phyloP scores from a whole-genome alignment of 169 alveolate genomes.

The Perkinsus chesapeaki region DNA sequence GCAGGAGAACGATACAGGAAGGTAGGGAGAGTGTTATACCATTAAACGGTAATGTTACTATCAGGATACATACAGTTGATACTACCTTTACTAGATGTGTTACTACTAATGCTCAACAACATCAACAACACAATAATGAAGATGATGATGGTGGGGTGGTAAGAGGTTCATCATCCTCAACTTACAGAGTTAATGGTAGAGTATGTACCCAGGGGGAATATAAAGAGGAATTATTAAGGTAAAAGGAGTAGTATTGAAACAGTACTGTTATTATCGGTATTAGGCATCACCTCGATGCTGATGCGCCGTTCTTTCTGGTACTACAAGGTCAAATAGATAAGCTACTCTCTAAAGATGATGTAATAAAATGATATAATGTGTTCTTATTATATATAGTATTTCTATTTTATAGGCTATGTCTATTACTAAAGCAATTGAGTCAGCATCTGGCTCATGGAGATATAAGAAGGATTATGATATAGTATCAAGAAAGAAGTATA shows the following conservation, averaged over 20 bases:
- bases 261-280: neutral
- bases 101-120: neutral
- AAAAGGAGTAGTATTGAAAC: neutral
- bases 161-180: neutral
- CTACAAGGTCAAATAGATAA: neutral
- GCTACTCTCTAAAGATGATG: neutral
- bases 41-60: neutral
- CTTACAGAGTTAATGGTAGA: neutral
- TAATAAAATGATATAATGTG: neutral
- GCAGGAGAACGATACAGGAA: neutral
- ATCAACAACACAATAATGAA: neutral
- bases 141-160: neutral
- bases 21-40: neutral
- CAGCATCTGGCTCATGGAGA: neutral
- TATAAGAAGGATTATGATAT: neutral
- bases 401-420: neutral
- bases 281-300: neutral
- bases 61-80: neutral
- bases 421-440: neutral
- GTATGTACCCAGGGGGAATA: neutral
- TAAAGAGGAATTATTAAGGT: neutral
- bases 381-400: neutral
- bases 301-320: neutral
- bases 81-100: neutral
- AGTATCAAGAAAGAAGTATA: neutral